Conservation (phyloP, 2,329 filamentous ascomycete species). For the Monosporascus sp. region DNA sequence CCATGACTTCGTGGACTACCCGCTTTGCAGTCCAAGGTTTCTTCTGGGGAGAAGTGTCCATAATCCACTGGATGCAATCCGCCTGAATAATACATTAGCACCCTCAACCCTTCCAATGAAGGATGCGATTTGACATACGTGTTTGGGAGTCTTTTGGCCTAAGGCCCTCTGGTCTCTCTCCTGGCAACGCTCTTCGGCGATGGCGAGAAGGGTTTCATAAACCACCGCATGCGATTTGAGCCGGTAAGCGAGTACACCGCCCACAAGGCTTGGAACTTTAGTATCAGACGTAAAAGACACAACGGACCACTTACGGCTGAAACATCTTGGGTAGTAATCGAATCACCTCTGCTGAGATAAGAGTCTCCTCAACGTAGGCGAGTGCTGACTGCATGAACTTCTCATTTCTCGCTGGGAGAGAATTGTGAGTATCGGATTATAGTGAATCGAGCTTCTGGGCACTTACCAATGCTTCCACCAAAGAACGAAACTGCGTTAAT, state of each 20-base stretch:
- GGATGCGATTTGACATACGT: conserved; percentile 1
- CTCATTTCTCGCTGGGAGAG: conserved; percentile 14
- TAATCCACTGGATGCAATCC: conserved; percentile 29
- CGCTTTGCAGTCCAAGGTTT: conserved; percentile 21
- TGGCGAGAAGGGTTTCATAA: conserved; percentile 1
- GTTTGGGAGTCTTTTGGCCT: conserved; percentile 1
- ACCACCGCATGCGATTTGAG: conserved; percentile 1
- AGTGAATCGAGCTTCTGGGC: not conserved
- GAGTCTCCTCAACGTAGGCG: conserved; percentile 19
- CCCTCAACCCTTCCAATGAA: not conserved
- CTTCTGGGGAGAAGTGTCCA: conserved; percentile 20
- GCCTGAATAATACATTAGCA: not conserved
- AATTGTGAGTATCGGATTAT: too few relatives aligned
- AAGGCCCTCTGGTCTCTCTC: conserved; percentile 2
- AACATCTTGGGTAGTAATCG: conserved; percentile 12
- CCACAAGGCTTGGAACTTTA: not conserved
- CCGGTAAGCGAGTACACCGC: not conserved
- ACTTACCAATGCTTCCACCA: conserved; percentile 7
- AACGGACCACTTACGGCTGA: not conserved
- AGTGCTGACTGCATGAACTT: conserved; percentile 17
- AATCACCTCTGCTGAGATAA: conserved; percentile 21
- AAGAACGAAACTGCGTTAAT: conserved; percentile 12
- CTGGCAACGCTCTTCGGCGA: not conserved
- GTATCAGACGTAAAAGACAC: too few relatives aligned
- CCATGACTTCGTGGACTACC: conserved; percentile 26